phyloP scores from a whole-genome alignment of 768 basidiomycete species.

The Coprinopsis cinerea region DNA sequence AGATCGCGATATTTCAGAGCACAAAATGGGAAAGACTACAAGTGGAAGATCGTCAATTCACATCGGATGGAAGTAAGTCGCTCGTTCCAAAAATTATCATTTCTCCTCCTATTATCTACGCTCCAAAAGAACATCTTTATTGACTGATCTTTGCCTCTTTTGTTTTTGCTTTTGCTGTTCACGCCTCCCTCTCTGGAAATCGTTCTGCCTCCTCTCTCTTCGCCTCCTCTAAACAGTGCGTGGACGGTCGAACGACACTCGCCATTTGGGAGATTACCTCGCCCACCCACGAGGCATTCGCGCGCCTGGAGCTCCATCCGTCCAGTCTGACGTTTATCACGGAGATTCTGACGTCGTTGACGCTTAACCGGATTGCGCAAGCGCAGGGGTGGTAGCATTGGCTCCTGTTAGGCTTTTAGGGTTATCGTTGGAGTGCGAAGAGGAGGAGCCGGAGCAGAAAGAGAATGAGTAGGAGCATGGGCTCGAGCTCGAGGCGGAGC shows the following conservation, averaged over 20 bases:
- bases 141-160: constrained; percentile 1
- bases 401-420: background rate
- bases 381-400: constrained; percentile 45
- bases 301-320: constrained; percentile 53
- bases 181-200: constrained; percentile 4
- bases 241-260: constrained; percentile 53
- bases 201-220: background rate
- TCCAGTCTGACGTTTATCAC: constrained; percentile 60
- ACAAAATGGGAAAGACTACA: constrained; percentile 63
- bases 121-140: background rate
- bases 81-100: background rate
- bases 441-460: no score
- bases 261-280: constrained; percentile 65
- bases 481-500: no score
- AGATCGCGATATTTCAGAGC: constrained; percentile 75
- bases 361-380: constrained; percentile 66
- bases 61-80: constrained; percentile 63
- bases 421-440: background rate
- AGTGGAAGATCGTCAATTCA: constrained; percentile 58
- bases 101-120: background rate
- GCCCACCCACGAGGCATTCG: constrained; percentile 51
- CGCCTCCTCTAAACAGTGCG: constrained; percentile 37
- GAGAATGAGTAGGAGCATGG: no score
- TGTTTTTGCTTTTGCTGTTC: background rate
- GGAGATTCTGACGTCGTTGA: constrained; percentile 71